Percentiles rank a stretch among this genome's conserved stretches.
Evolutionary conservation across 495 filamentous ascomycete genomes (phyloP).

Genomic region (Cercophora sp.): DNA sequence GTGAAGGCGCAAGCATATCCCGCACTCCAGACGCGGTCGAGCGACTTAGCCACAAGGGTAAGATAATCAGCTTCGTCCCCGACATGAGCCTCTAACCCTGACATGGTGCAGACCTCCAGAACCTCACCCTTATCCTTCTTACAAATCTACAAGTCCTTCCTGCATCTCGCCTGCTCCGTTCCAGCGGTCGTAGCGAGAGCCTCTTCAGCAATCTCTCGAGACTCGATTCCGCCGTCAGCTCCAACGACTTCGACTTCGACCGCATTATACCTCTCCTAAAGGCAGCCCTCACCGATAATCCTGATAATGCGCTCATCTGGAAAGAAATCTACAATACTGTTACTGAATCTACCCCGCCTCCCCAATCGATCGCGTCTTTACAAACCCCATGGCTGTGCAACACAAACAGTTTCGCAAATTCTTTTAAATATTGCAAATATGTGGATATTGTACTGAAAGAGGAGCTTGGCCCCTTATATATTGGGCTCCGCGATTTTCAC

Average conservation of each 20-base stretch:
- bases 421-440: constrained; percentile 39
- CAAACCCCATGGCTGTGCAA: constrained; percentile 42
- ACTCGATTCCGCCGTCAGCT: constrained; percentile 26
- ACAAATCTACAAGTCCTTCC: constrained; percentile 27
- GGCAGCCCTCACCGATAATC: constrained; percentile 21
- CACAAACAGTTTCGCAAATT: constrained; percentile 40
- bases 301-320: constrained; percentile 29
- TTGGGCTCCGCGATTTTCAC: constrained; percentile 33
- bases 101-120: constrained; percentile 25
- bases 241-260: constrained; percentile 36
- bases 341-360: constrained; percentile 34
- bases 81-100: constrained; percentile 14
- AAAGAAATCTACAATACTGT: constrained; percentile 27
- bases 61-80: constrained; percentile 12
- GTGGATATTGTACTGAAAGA: constrained; percentile 38
- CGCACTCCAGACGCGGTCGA: constrained; percentile 23
- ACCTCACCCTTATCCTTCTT: constrained; percentile 19
- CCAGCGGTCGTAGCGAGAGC: constrained; percentile 14
- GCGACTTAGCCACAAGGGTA: constrained; percentile 31
- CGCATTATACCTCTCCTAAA: constrained; percentile 23
- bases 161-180: constrained; percentile 25
- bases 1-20: constrained; percentile 1
- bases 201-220: constrained; percentile 24
- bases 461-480: constrained; percentile 36
- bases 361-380: constrained; percentile 31